Evolutionary conservation across 2,329 filamentous ascomycete genomes (phyloP).

Genomic region (Pyricularia grisea): DNA sequence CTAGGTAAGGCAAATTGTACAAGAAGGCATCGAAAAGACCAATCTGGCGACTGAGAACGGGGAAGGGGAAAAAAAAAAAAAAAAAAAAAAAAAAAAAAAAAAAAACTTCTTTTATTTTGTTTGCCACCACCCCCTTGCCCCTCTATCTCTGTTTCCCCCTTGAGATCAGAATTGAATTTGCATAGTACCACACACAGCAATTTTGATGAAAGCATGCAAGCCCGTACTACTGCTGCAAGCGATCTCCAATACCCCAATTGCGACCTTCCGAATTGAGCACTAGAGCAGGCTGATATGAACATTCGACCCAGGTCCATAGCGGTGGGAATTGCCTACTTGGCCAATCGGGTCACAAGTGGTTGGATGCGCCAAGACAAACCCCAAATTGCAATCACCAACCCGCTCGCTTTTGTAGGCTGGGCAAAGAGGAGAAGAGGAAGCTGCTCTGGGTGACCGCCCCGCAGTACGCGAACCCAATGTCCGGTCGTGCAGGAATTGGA

Average conservation of each 20-base stretch:
- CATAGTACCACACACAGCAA: not conserved
- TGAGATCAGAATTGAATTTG: not conserved
- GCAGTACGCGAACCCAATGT: not conserved
- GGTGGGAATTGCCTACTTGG: not conserved
- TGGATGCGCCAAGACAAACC: conserved; percentile 2
- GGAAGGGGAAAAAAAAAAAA: no score
- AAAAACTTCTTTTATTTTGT: not conserved
- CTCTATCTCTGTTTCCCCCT: not conserved
- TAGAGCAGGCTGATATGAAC: not conserved
- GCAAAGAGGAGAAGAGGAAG: conserved; percentile 2
- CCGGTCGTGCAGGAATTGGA: not conserved
- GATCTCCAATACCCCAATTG: not conserved
- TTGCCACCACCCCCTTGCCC: not conserved
- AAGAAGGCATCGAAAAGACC: not conserved
- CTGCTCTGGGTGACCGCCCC: not conserved
- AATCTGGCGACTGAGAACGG: not conserved
- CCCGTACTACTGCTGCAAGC: not conserved
- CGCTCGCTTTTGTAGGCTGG: not conserved
- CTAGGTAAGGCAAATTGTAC: no score
- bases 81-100: not conserved
- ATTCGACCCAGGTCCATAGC: not conserved
- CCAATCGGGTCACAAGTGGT: not conserved
- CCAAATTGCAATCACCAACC: conserved; percentile 5
- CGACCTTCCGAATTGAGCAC: conserved; percentile 5
- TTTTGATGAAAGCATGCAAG: not conserved